A percentile compares a stretch with the other conserved stretches of the same genome.
Evolutionary conservation across 2,329 filamentous ascomycete species (phyloP).

Genomic region (Plectosphaerella sp.): DNA sequence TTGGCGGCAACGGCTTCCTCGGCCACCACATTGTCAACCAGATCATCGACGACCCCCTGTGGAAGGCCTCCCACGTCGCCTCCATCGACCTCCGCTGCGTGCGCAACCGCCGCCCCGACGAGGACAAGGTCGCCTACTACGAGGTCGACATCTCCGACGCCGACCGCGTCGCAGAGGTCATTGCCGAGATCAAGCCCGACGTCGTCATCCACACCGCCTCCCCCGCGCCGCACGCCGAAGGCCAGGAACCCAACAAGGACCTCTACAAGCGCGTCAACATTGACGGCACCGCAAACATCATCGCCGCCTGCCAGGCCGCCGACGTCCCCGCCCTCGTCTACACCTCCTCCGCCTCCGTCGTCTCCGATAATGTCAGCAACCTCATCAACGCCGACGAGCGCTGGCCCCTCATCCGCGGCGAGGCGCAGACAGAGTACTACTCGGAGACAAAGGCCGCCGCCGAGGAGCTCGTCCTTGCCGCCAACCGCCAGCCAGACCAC

Average conservation of each 20-base stretch:
- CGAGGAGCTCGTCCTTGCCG: conserved; percentile 73
- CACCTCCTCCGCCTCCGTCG: conserved; percentile 82
- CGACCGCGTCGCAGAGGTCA: conserved; percentile 55
- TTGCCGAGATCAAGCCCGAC: conserved; percentile 66
- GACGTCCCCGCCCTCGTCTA: conserved; percentile 82
- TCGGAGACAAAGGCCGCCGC: conserved; percentile 87
- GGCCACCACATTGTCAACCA: conserved; percentile 78
- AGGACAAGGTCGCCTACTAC: conserved; percentile 59
- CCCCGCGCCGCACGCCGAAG: conserved; percentile 52
- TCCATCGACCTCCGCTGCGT: conserved; percentile 70
- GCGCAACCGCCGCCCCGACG: conserved; percentile 58
- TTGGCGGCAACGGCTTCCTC: conserved; percentile 81
- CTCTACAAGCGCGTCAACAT: conserved; percentile 82
- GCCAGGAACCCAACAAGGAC: conserved; percentile 46
- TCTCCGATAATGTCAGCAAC: conserved; percentile 76
- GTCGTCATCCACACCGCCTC: conserved; percentile 90
- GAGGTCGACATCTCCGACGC: conserved; percentile 74
- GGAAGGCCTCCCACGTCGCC: conserved; percentile 50
- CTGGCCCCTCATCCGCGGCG: conserved; percentile 71
- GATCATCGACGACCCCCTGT: conserved; percentile 46
- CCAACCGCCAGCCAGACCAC: conserved; percentile 57
- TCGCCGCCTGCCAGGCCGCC: conserved; percentile 66
- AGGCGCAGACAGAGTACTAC: conserved; percentile 74
- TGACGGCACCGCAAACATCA: conserved; percentile 73
- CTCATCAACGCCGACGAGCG: conserved; percentile 81